Evolutionary conservation across 176 grass and related monocot genomes (phyloP), one percentile per base, ranked within the genome.

Genomic region (Pontederia crassipes): DNA sequence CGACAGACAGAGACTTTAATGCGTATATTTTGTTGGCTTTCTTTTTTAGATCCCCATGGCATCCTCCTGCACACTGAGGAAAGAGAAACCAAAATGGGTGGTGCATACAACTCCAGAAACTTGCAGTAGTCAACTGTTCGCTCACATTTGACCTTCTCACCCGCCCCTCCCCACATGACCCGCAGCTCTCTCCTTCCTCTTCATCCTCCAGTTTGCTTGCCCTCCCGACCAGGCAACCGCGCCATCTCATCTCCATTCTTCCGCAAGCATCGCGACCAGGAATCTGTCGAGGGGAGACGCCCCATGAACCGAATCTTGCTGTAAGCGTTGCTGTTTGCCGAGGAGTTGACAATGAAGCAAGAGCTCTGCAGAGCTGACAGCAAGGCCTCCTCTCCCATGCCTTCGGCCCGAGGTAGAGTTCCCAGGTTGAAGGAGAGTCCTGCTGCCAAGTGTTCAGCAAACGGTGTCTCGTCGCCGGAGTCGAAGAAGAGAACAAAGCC

Each of bases 301-400:
- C 12, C 57, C 24, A 7, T 60, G 27, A 60, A 45, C 58, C 58
- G 45, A 14, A 10, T 10, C 28, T 12, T 18, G 28, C 28, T 4
- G 9, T 13, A 45, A 50, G 8, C 2, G 2, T 0, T 24, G n/a
- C 52, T 52, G 26, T 40, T 40, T 40, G 6, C 32, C 32, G 32
- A 66, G 45, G 46, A 62, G 20, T 17, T 11, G 67, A 61, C 62
- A 6, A 86, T 86, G 84, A 86, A 79, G 75, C 86, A 89, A 10
- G 75, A 73, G 4, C 50, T 82, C 15, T 8, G 46, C 17, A 57
- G 54, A 69, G 65, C 59, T 13, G 59, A 54, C 48, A 49, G 73
- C 66, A 63, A 65, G 71, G 52, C 83, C 15, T 56, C 72, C 15
- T 61, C 75, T 12, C 71, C 61, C 20, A 70, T 58, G 17, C 52